Evolutionary conservation across 495 filamentous ascomycete species (phyloP), one percentile per base, ranked within the genome.

Genomic region (Penicillium maclennaniae): DNA sequence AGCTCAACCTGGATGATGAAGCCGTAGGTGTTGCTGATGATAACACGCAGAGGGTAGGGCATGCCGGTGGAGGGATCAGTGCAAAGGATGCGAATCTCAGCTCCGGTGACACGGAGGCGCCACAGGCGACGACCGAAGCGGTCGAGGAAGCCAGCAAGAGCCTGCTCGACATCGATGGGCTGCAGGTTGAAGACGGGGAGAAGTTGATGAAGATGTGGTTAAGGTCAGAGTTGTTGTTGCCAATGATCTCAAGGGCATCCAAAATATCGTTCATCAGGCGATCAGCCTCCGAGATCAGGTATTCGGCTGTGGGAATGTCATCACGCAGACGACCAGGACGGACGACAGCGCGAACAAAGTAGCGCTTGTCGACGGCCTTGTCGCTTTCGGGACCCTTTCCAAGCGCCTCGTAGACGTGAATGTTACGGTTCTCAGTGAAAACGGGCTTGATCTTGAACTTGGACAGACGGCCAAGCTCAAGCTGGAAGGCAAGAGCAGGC

Each of bases 181-280:
- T 88, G 77, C 36, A 98, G 82, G 63, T 91, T 90, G 84, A 98
- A 97, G 45, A 97, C 88, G 10, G 87, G 0, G 88, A 89, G 78
- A 98, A 98, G 81, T 98, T 97, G 78, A 98, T 91, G 81, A 97
- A 98, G 82, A 98, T 96, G 77, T 98, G 95, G 78, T 98, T 98
- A 62, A 98, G 79, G 79, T 98, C 93, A 43, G 93, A 96, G 79
- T 96, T 92, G 81, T 95, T 97, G 81, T 95, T 96, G 52, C 95
- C 95, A 62, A 97, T 92, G 61, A 98, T 95, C 81, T 98, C 93
- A 49, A 98, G 74, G 16, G 93, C 95, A 70, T 97, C 93, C 43
- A 98, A 80, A 67, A 98, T 97, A 65, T 98, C 93, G 72, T 89
- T 97, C 81, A 97, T 91, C 50, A 98, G 78, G 27, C 93, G 84